Evolutionary conservation across 2,329 filamentous ascomycete species (phyloP), one percentile per base, ranked within the genome.

Genomic region (Fusarium bactridioides): DNA sequence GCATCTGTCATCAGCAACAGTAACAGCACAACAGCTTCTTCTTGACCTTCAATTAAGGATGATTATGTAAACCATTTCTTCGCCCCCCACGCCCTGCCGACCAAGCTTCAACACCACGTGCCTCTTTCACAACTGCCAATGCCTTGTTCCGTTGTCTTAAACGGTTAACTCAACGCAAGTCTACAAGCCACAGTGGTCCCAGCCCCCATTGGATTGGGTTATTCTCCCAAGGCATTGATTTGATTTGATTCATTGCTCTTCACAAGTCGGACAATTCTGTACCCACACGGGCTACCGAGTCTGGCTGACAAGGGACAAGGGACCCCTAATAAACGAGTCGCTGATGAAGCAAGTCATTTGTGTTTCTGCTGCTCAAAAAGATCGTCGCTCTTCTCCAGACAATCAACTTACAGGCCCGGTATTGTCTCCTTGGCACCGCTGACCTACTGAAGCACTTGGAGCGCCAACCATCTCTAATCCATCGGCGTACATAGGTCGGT

Each of bases 101-200:
- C 63, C 59, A 58, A 65, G 37, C 59, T 64, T 73, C 74, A 76
- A 73, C 66, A 74, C 73, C 74, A 76, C 74, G 74, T 76, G 73
- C 73, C 62, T 64, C 62, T 51, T 37, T 58, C 53, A 60, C 44
- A 60, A 35, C 56, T 50, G 64, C 66, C 63, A 58, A 57, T 62
- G 57, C 63, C 63, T 62, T 68, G 41, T 72, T 66, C 35, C 37
- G 38, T 57, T 25, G 48, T 23, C 48, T 53, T 55, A 40, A 54
- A 54, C 37, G 51, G 35, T 50, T 10, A 44, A 55, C 67, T 53
- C 23, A 47, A 50, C 58, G 63, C 45, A 72, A 54, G 45, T 27
- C 54, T 63, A 43, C 35, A 70, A 73, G 70, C 70, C 70, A 73
- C 70, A 67, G 47, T 64, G 31, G 51, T 51, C 73, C 70, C 54